Evolutionary conservation across 352 stramenopile genomes (phyloP).

Genomic region (Globisporangium canariense): DNA sequence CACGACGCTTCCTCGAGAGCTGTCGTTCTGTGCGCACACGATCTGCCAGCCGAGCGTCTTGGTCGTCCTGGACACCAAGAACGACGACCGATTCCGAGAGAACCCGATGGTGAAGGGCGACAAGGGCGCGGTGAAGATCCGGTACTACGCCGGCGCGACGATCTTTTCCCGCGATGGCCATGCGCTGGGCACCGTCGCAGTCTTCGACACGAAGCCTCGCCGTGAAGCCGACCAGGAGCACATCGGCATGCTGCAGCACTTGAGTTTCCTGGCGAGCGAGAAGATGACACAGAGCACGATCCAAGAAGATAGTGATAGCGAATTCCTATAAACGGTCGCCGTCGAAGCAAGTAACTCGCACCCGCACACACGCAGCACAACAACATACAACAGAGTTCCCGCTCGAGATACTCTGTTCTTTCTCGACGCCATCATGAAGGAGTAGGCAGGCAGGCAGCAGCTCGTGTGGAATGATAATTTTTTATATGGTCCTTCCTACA

Average conservation of each 20-base stretch:
- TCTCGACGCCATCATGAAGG: neutral
- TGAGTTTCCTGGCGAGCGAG: conserved; percentile 84
- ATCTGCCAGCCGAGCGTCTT: conserved; percentile 79
- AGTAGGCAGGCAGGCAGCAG: neutral
- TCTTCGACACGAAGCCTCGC: conserved; percentile 79
- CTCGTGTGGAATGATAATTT: conserved; percentile 5
- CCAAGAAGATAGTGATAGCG: conserved; percentile 75
- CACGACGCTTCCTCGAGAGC: conserved; percentile 69
- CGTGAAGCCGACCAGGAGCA: conserved; percentile 80
- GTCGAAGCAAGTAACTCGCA: conserved; percentile 14
- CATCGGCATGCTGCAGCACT: conserved; percentile 84
- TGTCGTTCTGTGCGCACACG: conserved; percentile 86
- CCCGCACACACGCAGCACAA: neutral
- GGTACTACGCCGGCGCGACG: conserved; percentile 82
- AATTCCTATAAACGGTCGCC: conserved; percentile 49
- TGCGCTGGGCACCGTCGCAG: conserved; percentile 76
- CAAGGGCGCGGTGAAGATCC: conserved; percentile 82
- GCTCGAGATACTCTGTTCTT: neutral
- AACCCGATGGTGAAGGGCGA: conserved; percentile 88
- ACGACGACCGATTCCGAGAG: conserved; percentile 80
- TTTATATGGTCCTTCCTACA: conserved; percentile 3
- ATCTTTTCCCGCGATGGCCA: conserved; percentile 82
- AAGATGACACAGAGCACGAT: conserved; percentile 86
- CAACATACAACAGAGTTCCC: neutral
- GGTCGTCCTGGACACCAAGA: conserved; percentile 84